Evolutionary conservation across 2,329 filamentous ascomycete genomes (phyloP).

Genomic region (Helotiales sp.): DNA sequence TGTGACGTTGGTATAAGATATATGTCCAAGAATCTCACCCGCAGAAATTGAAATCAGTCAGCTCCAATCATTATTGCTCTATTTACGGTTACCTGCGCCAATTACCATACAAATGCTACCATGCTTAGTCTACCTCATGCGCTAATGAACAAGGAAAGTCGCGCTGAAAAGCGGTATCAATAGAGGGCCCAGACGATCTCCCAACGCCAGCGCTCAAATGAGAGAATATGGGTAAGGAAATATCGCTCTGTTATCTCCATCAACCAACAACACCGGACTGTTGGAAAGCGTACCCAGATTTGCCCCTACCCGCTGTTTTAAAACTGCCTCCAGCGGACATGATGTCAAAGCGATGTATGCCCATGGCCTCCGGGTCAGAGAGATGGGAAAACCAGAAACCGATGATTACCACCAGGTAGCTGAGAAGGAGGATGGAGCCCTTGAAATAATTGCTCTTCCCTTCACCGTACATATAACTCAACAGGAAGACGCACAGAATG

Average conservation of each 20-base stretch:
- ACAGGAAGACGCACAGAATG: constrained; percentile 90
- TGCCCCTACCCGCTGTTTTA: constrained; percentile 35
- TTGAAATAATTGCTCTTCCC: constrained; percentile 99
- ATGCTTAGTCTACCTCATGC: background rate
- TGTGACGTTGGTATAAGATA: background rate
- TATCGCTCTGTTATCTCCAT: background rate
- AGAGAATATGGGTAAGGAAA: constrained; percentile 14
- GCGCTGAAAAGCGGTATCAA: constrained; percentile 23
- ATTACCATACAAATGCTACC: constrained; percentile 16
- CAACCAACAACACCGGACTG: constrained; percentile 16
- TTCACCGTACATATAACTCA: constrained; percentile 97
- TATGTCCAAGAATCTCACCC: background rate
- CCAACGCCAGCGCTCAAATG: constrained; percentile 32
- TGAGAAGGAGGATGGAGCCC: constrained; percentile 89
- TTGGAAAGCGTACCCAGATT: constrained; percentile 34
- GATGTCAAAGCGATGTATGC: constrained; percentile 35
- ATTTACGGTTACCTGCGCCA: background rate
- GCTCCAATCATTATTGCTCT: background rate
- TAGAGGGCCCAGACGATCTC: constrained; percentile 15
- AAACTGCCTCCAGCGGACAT: constrained; percentile 34
- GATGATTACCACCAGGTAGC: constrained; percentile 86
- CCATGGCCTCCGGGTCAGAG: constrained; percentile 35
- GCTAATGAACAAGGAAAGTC: constrained; percentile 9
- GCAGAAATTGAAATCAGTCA: background rate
- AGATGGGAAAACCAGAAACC: constrained; percentile 84